Evolutionary conservation across 768 basidiomycete species (phyloP).

Genomic region (Lentinula detonsa): DNA sequence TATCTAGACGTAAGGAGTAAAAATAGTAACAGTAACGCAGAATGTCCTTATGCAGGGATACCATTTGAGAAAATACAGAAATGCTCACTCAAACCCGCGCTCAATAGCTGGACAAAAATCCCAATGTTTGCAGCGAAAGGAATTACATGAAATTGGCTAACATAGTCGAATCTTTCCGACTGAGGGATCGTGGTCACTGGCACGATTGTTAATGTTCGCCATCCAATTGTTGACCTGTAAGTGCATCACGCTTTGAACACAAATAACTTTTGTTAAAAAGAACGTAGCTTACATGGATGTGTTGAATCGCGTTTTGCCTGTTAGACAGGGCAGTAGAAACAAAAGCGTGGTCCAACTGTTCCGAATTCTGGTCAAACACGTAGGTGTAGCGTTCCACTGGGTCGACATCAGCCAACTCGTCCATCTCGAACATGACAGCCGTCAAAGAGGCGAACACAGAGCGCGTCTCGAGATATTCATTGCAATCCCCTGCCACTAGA

Average conservation of each 20-base stretch:
- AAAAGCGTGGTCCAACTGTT: conserved; percentile 58
- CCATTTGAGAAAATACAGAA: too few species aligned
- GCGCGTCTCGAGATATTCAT: conserved; percentile 51
- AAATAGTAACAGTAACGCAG: too few species aligned
- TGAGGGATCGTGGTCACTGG: conserved; percentile 59
- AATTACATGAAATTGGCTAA: conserved; percentile 13
- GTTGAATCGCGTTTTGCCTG: conserved; percentile 42
- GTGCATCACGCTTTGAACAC: background rate
- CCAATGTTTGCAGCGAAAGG: too few species aligned
- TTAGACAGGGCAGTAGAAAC: conserved; percentile 37
- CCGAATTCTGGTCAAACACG: conserved; percentile 50
- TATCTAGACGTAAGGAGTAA: too few species aligned
- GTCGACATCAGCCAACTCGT: conserved; percentile 41
- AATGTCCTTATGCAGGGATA: too few species aligned
- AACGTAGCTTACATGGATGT: conserved; percentile 38
- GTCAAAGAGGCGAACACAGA: conserved; percentile 42
- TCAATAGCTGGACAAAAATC: too few species aligned
- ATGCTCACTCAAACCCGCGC: background rate
- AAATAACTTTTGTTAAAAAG: too few species aligned
- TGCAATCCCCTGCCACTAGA: conserved; percentile 55
- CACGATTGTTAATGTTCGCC: conserved; percentile 28
- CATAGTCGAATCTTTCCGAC: conserved; percentile 46
- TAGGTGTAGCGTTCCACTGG: conserved; percentile 55
- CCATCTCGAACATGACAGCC: conserved; percentile 38
- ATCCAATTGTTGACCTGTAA: conserved; percentile 46